Conservation (phyloP, 164 flowering plant genomes). For the Liriodendron chinense region DNA sequence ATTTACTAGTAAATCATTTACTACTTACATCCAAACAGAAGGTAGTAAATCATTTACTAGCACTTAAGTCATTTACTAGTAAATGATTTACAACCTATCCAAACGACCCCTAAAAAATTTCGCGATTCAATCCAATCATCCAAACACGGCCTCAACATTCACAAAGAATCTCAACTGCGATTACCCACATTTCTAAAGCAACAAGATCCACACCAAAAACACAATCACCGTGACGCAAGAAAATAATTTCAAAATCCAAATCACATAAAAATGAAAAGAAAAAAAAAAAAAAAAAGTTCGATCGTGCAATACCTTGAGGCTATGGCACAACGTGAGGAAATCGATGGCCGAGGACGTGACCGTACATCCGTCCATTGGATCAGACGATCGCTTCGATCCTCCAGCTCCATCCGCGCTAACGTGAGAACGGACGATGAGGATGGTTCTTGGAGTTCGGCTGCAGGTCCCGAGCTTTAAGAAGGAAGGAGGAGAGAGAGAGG, state of each 20-base stretch:
- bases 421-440: constrained; percentile 28
- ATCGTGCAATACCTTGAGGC: constrained; percentile 62
- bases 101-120: too few species aligned
- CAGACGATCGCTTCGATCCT: constrained; percentile 26
- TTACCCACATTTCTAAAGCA: not conserved
- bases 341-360: constrained; percentile 65
- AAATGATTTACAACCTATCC: too few species aligned
- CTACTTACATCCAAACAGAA: too few species aligned
- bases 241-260: not conserved
- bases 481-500: constrained; percentile 21
- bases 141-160: not conserved
- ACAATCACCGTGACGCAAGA: not conserved
- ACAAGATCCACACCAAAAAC: not conserved
- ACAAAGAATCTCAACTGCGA: not conserved
- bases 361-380: constrained; percentile 6
- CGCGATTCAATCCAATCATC: not conserved
- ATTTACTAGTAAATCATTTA: too few species aligned
- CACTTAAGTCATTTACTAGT: too few species aligned
- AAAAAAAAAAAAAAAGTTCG: too few species aligned
- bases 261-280: not conserved
- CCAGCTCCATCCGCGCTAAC: constrained; percentile 7
- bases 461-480: constrained; percentile 18
- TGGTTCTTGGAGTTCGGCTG: constrained; percentile 18
- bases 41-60: too few species aligned
- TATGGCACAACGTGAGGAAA: constrained; percentile 86